Conservation (phyloP, 768 basidiomycete genomes). For the Lactarius vividus region DNA sequence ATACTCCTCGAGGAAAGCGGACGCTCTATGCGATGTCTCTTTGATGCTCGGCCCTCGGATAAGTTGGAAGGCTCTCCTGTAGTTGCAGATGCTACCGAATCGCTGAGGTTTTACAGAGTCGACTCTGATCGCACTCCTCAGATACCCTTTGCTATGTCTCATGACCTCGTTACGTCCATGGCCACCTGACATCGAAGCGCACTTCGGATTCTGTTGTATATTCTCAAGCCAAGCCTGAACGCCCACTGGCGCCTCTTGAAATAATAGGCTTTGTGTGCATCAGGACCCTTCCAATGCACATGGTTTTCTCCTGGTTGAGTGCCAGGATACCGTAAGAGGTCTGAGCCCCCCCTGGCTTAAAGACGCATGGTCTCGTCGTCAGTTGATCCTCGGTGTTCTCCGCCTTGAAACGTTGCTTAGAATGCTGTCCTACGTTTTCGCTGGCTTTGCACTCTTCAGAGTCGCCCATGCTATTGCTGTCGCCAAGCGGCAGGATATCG, state of each 20-base stretch:
- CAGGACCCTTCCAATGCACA: background rate
- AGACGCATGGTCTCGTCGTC: background rate
- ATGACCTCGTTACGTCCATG: background rate
- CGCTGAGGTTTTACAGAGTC: background rate
- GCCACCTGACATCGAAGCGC: background rate
- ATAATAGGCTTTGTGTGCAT: background rate
- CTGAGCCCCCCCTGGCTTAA: background rate
- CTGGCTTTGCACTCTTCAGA: background rate
- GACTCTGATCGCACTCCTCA: background rate
- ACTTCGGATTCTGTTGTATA: background rate
- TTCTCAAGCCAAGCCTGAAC: background rate
- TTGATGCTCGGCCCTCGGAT: background rate
- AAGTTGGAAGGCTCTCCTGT: background rate
- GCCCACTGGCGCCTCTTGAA: background rate
- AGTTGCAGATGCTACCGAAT: background rate
- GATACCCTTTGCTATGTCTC: background rate
- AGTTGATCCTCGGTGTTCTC: background rate
- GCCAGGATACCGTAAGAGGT: background rate
- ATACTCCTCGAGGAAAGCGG: background rate
- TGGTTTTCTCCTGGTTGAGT: background rate
- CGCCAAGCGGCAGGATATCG: background rate
- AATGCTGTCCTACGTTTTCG: slow-evolving; percentile 7
- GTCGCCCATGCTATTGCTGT: background rate
- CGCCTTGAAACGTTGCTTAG: background rate
- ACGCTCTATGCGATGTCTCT: background rate